These are phyloP conservation scores for Ophiostoma triangulosporum DNA, from an alignment of 2,329 filamentous ascomycete genomes.

Conservation along the genomic window DNA sequence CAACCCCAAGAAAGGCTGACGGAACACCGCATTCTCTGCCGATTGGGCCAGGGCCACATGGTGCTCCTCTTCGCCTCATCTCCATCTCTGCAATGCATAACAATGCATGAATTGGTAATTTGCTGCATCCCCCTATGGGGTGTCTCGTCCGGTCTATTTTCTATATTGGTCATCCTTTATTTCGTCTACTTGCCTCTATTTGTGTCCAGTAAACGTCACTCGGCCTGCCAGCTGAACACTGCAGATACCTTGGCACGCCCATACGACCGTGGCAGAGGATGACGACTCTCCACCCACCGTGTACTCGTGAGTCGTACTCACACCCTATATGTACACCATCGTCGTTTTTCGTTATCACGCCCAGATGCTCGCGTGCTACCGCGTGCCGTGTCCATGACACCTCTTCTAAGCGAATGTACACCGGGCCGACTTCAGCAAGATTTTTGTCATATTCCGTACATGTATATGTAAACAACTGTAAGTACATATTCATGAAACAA, in stretches of 20 bases:
- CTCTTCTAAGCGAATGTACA: too few relatives aligned
- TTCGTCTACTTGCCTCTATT: neutral
- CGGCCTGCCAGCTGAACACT: neutral
- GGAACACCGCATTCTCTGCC: neutral
- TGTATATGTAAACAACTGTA: too few relatives aligned
- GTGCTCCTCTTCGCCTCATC: neutral
- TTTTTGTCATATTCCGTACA: too few relatives aligned
- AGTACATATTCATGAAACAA: too few relatives aligned
- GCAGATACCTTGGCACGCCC: neutral
- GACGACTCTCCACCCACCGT: neutral
- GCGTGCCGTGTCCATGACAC: too few relatives aligned
- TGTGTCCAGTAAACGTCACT: neutral
- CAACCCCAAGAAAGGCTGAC: conserved; percentile 8
- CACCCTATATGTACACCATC: neutral
- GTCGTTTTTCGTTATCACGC: too few relatives aligned
- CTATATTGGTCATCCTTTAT: neutral
- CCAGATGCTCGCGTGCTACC: too few relatives aligned
- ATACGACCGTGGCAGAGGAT: neutral
- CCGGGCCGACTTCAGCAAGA: too few relatives aligned
- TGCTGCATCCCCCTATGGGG: conserved; percentile 10
- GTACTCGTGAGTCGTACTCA: too few relatives aligned
- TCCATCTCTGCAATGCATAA: conserved; percentile 11
- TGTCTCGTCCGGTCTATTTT: neutral
- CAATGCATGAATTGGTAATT: conserved; percentile 15
- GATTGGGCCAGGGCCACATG: neutral